Conservation (phyloP, 371 early-diverging fungal species). For the Mortierella sp. region DNA sequence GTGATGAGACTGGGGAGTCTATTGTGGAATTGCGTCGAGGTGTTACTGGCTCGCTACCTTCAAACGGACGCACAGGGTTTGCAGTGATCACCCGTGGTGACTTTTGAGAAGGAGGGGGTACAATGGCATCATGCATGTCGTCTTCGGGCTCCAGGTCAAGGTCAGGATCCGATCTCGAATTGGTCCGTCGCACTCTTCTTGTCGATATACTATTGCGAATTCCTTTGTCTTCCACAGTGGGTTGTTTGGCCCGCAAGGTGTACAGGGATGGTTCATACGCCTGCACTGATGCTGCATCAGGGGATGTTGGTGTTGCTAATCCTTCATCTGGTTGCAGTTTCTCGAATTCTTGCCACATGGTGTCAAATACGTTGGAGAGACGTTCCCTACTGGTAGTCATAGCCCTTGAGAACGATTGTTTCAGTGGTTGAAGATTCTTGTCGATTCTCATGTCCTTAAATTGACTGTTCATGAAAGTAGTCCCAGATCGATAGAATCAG, state of each 20-base stretch:
- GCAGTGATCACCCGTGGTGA: no score
- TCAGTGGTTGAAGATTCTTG: conserved; percentile 68
- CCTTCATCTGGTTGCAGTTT: conserved; percentile 50
- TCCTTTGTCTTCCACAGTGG: conserved; percentile 10
- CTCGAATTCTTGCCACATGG: conserved; percentile 67
- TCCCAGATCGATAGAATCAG: neutral
- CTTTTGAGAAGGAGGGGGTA: conserved; percentile 8
- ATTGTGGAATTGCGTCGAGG: conserved; percentile 15
- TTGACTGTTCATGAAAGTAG: conserved; percentile 44
- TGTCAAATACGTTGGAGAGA: conserved; percentile 60
- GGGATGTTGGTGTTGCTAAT: neutral
- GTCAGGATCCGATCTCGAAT: conserved; percentile 28
- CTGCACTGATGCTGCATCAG: neutral
- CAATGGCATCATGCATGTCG: conserved; percentile 26
- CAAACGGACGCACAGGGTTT: no score
- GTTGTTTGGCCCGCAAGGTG: conserved; percentile 7
- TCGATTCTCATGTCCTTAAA: conserved; percentile 69
- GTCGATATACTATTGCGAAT: conserved; percentile 31
- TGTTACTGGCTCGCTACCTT: neutral
- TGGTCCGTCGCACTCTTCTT: conserved; percentile 12
- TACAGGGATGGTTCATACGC: conserved; percentile 35
- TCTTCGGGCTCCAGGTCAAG: conserved; percentile 23
- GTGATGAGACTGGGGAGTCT: conserved; percentile 23
- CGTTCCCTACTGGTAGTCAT: conserved; percentile 65
- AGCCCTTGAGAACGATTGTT: conserved; percentile 70